Conservation (phyloP, 1,284 basidiomycete species). For the Ustilago crameri region DNA sequence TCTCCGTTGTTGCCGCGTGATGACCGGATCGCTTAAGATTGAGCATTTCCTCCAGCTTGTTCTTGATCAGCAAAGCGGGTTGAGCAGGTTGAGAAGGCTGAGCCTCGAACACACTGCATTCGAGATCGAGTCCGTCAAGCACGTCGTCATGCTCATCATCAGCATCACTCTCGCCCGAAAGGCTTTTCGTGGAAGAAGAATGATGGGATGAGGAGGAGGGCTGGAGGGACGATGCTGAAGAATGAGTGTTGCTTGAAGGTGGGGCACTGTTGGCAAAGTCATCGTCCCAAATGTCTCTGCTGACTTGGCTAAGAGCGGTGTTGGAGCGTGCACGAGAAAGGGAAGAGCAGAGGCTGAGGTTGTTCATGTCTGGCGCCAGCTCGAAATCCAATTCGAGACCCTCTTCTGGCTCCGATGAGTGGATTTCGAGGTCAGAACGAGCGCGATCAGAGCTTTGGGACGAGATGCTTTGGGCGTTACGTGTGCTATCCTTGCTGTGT, state of each 20-base stretch:
- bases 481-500: conserved; percentile 25
- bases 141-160: conserved; percentile 58
- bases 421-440: conserved; percentile 35
- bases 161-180: conserved; percentile 47
- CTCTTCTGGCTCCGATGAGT: conserved; percentile 24
- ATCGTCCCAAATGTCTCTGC: conserved; percentile 44
- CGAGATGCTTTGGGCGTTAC: conserved; percentile 14
- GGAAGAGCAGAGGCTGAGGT: conserved; percentile 49
- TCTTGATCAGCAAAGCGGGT: conserved; percentile 15
- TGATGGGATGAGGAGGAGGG: conserved; percentile 14
- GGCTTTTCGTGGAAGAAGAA: conserved; percentile 19
- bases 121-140: conserved; percentile 49
- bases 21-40: conserved; percentile 38
- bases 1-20: neutral
- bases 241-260: conserved; percentile 12
- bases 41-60: conserved; percentile 52
- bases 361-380: conserved; percentile 40
- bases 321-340: conserved; percentile 39
- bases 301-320: conserved; percentile 36
- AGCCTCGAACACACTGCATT: conserved; percentile 48
- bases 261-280: conserved; percentile 12
- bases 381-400: conserved; percentile 51
- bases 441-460: conserved; percentile 22
- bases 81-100: neutral
- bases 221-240: conserved; percentile 25